These are phyloP conservation scores for Posidonia australis DNA, from an alignment of 106 monocot genomes.

Conservation along the genomic window DNA sequence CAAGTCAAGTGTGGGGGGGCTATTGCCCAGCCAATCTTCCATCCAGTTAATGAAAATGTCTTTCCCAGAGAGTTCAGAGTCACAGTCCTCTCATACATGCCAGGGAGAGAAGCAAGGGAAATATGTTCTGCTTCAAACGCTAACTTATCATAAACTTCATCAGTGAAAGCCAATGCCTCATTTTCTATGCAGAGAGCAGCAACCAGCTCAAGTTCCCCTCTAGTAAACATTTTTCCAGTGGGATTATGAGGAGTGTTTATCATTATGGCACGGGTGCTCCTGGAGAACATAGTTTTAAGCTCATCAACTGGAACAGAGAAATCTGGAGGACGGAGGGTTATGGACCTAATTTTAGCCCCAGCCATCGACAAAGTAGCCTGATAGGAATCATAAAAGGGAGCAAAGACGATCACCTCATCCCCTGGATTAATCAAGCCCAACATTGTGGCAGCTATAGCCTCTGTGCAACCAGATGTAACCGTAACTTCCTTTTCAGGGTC, in stretches of 20 bases:
- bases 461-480: constrained; percentile 91
- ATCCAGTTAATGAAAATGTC: constrained; percentile 93
- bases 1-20: constrained; percentile 69
- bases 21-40: constrained; percentile 98
- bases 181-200: constrained; percentile 75
- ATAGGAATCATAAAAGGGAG: constrained; percentile 98
- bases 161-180: constrained; percentile 66
- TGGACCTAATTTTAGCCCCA: constrained; percentile 61
- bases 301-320: constrained; percentile 67
- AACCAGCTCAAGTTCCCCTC: constrained; percentile 64
- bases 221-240: constrained; percentile 89
- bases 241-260: constrained; percentile 97
- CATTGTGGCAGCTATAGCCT: constrained; percentile 96
- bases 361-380: constrained; percentile 90
- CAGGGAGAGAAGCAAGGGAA: constrained; percentile 67
- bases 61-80: constrained; percentile 93
- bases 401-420: constrained; percentile 87
- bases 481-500: constrained; percentile 93
- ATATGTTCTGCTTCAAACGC: constrained; percentile 77
- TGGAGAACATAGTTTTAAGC: constrained; percentile 50
- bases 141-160: constrained; percentile 97
- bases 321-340: constrained; percentile 76
- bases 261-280: constrained; percentile 65
- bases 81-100: constrained; percentile 87
- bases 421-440: constrained; percentile 84